These are phyloP conservation scores for Bryum argenteum DNA, from an alignment of 225 moss, liverwort and hornwort species.

Conservation along the genomic window DNA sequence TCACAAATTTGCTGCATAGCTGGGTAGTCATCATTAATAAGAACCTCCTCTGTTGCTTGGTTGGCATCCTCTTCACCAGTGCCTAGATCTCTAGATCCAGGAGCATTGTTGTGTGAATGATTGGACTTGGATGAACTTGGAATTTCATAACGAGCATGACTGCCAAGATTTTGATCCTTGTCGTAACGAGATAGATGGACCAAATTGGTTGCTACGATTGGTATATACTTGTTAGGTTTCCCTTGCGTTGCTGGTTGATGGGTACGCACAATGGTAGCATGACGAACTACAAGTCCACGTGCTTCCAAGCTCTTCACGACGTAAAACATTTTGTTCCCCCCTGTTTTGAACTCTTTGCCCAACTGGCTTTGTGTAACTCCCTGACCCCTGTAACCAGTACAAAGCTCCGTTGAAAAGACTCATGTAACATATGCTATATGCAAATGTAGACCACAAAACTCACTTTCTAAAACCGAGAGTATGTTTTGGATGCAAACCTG, in stretches of 20 bases:
- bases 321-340: constrained; percentile 96
- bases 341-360: constrained; percentile 88
- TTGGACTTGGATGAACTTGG: constrained; percentile 77
- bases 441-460: constrained; percentile 12
- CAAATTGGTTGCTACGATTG: constrained; percentile 95
- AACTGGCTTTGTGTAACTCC: constrained; percentile 98
- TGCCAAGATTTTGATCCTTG: constrained; percentile 80
- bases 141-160: constrained; percentile 93
- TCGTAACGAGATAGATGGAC: constrained; percentile 92
- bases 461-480: neutral
- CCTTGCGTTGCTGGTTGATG: constrained; percentile 55
- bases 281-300: constrained; percentile 90
- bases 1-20: constrained; percentile 92
- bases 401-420: neutral
- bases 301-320: constrained; percentile 85
- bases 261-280: constrained; percentile 90
- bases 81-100: constrained; percentile 43
- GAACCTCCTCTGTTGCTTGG: constrained; percentile 61
- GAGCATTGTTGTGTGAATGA: constrained; percentile 43
- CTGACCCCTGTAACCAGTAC: constrained; percentile 55
- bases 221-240: constrained; percentile 61
- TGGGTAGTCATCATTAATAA: constrained; percentile 94
- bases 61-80: constrained; percentile 49
- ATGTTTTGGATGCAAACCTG: constrained; percentile 52
- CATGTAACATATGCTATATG: neutral